phyloP scores from a whole-genome alignment of 345 rosid species.

The Populus pruinosa region DNA sequence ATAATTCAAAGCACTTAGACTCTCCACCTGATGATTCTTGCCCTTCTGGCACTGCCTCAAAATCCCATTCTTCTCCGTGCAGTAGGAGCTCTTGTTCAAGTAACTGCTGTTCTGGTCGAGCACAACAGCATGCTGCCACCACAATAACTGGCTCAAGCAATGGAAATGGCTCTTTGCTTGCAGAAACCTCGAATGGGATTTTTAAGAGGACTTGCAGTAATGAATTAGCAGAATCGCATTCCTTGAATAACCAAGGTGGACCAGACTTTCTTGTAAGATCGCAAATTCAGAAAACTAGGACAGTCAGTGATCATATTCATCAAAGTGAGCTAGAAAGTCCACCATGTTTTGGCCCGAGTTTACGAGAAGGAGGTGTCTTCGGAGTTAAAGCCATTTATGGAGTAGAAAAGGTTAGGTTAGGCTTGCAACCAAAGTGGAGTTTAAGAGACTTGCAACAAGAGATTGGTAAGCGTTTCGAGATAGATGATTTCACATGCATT shows the following conservation, averaged over 20 bases:
- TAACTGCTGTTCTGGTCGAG: conserved; percentile 57
- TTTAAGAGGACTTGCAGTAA: conserved; percentile 50
- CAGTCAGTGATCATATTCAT: conserved; percentile 29
- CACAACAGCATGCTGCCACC: conserved; percentile 37
- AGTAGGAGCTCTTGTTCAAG: conserved; percentile 80
- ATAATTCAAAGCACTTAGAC: conserved; percentile 32
- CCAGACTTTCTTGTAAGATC: conserved; percentile 45
- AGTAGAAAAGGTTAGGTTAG: conserved; percentile 41
- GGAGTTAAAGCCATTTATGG: conserved; percentile 69
- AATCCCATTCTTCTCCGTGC: conserved; percentile 68
- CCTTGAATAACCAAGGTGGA: conserved; percentile 39
- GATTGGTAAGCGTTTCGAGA: conserved; percentile 18
- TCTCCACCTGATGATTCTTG: conserved; percentile 35
- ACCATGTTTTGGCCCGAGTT: conserved; percentile 22
- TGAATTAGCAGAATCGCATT: conserved; percentile 36
- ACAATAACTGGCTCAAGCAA: conserved; percentile 17
- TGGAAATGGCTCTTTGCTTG: conserved; percentile 18
- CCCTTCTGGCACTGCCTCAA: conserved; percentile 42
- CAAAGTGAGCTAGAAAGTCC: conserved; percentile 29
- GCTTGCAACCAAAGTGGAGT: conserved; percentile 28
- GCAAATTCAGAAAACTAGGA: conserved; percentile 46
- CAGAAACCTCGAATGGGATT: conserved; percentile 33
- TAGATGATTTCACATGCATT: conserved; percentile 8
- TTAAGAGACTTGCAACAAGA: conserved; percentile 24
- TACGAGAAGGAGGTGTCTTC: conserved; percentile 18